Evolutionary conservation across 2,329 filamentous ascomycete genomes (phyloP).

Genomic region (Ophiostoma angusticollis): DNA sequence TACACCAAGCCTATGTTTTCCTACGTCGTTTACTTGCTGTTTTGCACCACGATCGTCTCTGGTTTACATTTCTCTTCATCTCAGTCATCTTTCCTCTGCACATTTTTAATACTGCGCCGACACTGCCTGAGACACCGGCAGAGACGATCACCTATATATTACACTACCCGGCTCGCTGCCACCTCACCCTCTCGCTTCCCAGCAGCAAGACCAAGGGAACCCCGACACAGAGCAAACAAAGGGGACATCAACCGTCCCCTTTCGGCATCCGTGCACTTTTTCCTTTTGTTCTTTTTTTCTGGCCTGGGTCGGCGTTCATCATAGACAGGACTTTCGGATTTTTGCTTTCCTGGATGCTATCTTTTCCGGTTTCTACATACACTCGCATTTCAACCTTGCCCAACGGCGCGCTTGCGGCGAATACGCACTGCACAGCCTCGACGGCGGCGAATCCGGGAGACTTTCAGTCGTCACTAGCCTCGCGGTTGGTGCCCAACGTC

Average conservation of each 20-base stretch:
- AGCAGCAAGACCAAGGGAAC: conserved; percentile 15
- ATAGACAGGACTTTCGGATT: conserved; percentile 10
- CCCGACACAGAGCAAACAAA: background rate
- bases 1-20: conserved; percentile 5
- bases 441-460: too few species aligned
- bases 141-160: conserved; percentile 15
- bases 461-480: background rate
- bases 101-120: conserved; percentile 23
- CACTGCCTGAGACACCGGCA: conserved; percentile 2
- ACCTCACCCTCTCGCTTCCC: conserved; percentile 15
- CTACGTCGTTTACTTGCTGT: background rate
- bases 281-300: conserved; percentile 3
- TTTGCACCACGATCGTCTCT: conserved; percentile 1
- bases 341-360: background rate
- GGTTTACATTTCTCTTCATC: conserved; percentile 3
- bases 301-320: conserved; percentile 8
- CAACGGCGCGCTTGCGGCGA: too few species aligned
- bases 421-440: too few species aligned
- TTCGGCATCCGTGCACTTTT: conserved; percentile 6
- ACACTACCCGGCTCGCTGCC: conserved; percentile 20
- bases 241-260: background rate
- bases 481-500: conserved; percentile 11
- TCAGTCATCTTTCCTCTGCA: conserved; percentile 10
- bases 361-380: background rate
- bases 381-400: background rate